Percentiles rank a stretch among this genome's conserved stretches.
Conservation (phyloP, 164 flowering plant species). For the Chimonanthus praecox region DNA sequence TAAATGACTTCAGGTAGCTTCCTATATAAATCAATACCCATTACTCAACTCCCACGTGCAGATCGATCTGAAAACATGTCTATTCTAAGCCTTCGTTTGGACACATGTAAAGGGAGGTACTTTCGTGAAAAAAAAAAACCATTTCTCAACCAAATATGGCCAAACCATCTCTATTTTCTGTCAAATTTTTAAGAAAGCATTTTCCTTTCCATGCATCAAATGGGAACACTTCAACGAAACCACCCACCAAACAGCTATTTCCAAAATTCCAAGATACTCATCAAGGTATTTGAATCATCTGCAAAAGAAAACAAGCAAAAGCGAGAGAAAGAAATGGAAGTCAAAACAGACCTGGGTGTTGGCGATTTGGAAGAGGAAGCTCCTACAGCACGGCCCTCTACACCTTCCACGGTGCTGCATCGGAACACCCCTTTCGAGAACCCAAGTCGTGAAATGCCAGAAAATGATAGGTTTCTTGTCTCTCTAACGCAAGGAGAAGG, state of each 20-base stretch:
- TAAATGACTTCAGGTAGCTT: not conserved
- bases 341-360: constrained; percentile 33
- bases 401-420: constrained; percentile 30
- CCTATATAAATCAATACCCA: not conserved
- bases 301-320: not conserved
- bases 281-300: not conserved
- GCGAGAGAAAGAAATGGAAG: not conserved
- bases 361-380: constrained; percentile 39
- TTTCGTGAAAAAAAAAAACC: not conserved
- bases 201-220: too few species aligned
- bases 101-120: too few species aligned
- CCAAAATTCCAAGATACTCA: not conserved
- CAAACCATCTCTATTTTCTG: too few species aligned
- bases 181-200: too few species aligned
- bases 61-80: not conserved
- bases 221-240: not conserved
- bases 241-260: constrained; percentile 2
- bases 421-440: constrained; percentile 27
- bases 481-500: constrained; percentile 29
- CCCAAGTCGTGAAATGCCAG: constrained; percentile 38
- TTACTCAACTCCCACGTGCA: not conserved
- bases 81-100: too few species aligned
- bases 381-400: constrained; percentile 22
- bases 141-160: not conserved
- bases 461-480: constrained; percentile 23